Evolutionary conservation across 371 early-diverging fungal genomes (phyloP), one percentile per base, ranked within the genome.

Genomic region (Mucor irregularis): DNA sequence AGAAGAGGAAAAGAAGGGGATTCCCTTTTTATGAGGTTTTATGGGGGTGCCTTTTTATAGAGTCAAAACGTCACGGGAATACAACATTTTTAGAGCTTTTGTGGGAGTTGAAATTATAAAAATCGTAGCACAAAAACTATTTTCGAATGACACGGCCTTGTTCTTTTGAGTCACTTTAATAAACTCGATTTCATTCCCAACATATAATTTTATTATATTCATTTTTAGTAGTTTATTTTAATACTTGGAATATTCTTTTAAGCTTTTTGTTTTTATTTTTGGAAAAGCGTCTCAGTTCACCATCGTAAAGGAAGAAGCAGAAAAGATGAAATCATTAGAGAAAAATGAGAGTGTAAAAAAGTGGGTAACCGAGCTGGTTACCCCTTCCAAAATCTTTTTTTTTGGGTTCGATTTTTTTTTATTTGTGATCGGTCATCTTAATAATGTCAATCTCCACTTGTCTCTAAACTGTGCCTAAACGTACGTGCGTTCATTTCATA

Each of bases 351-450:
- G 35, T 30, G 7, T 14, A 44, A 24, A 37, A 26, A 39, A 40
- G 16, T 24, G 25, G 34, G 48, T 35, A 48, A 38, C 56, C 56
- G 48, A 47, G 48, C 56, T 38, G 56, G 54, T 45, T 16, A 39
- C 56, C 39, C 37, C 35, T 55, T 35, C 35, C 22, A 7, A 26
- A 38, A 14, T 24, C 11, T 44, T 44, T 25, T 44, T 26, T 44
- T 44, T 26, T 14, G 22, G 22, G 10, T 28, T 38, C 38, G 26
- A 16, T 34, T 49, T 14, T 34, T 34, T 49, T 51, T 49, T 14
- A 49, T 34, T 49, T 51, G 26, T 47, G 49, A 49, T 56, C 49
- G 49, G 56, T 49, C 49, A 57, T 31, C 34, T 39, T 24, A 49
- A 16, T 30, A 57, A 57, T 16, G 57, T 57, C 57, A 56, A 49